Conservation (phyloP, 495 filamentous ascomycete genomes). For the Penicillium antarcticum region DNA sequence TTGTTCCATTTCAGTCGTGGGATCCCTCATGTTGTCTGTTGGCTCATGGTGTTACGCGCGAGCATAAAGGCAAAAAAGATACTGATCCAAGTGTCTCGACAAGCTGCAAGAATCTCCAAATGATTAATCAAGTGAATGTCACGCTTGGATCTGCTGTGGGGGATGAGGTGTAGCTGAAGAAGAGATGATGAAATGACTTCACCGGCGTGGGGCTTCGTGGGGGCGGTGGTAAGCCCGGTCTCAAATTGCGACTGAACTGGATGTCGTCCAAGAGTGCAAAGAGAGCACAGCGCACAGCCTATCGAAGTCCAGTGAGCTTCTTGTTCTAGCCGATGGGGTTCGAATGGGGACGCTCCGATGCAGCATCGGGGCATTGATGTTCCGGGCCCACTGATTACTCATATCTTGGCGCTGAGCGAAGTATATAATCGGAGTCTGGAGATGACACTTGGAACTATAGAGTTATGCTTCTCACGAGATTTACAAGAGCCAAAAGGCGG, state of each 20-base stretch:
- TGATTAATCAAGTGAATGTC: not conserved
- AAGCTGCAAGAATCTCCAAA: conserved; percentile 6
- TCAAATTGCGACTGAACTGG: conserved; percentile 6
- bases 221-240: not conserved
- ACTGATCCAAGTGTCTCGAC: conserved; percentile 5
- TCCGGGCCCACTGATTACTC: conserved; percentile 3
- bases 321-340: conserved; percentile 5
- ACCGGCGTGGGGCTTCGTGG: not conserved
- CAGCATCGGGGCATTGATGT: not conserved
- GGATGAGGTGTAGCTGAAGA: not conserved
- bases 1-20: conserved; percentile 38
- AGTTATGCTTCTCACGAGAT: no score
- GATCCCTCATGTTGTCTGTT: conserved; percentile 39
- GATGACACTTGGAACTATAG: no score
- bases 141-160: not conserved
- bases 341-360: conserved; percentile 12
- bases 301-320: conserved; percentile 3
- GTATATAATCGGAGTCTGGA: not conserved
- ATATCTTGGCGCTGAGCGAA: not conserved
- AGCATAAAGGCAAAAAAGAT: conserved; percentile 3
- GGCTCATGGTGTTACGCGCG: conserved; percentile 35
- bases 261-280: conserved; percentile 3
- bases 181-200: conserved; percentile 2
- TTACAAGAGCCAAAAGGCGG: no score
- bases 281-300: conserved; percentile 6